Percentiles rank a stretch among this genome's conserved stretches.
Conservation (phyloP, 2,329 filamentous ascomycete genomes). For the Sporothrix globosa region DNA sequence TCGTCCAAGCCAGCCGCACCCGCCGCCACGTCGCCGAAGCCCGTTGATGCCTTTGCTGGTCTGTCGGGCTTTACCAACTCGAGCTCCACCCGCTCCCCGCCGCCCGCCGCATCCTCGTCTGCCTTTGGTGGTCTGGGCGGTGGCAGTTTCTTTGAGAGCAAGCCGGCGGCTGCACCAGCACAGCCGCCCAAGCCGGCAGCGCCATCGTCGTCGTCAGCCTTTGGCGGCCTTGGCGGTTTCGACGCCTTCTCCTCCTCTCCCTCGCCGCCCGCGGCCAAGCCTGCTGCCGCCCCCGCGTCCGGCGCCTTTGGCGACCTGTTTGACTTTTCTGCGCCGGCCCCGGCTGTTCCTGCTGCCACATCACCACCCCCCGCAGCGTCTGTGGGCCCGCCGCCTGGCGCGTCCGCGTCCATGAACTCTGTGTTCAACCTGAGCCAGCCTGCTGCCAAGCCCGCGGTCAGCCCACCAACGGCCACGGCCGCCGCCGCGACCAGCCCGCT, state of each 20-base stretch:
- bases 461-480: constrained; percentile 49
- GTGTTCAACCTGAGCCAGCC: constrained; percentile 76
- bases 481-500: constrained; percentile 45
- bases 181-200: constrained; percentile 28
- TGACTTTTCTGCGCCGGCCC: constrained; percentile 64
- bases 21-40: constrained; percentile 36
- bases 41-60: constrained; percentile 36
- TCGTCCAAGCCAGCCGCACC: constrained; percentile 44
- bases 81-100: constrained; percentile 40
- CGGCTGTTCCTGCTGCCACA: constrained; percentile 51
- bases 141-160: constrained; percentile 80
- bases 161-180: constrained; percentile 55
- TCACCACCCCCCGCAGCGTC: constrained; percentile 47
- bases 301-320: constrained; percentile 78
- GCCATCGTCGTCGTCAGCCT: constrained; percentile 40
- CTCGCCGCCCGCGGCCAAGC: constrained; percentile 44
- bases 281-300: constrained; percentile 48
- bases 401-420: constrained; percentile 54
- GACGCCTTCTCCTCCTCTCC: constrained; percentile 36
- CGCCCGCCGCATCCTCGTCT: constrained; percentile 42
- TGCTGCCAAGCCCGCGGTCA: constrained; percentile 47
- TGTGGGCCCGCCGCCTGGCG: constrained; percentile 46
- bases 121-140: constrained; percentile 64
- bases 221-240: constrained; percentile 65
- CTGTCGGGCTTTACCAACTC: constrained; percentile 35